phyloP scores from a whole-genome alignment of 2,329 filamentous ascomycete species.

The Colletotrichum tropicale region DNA sequence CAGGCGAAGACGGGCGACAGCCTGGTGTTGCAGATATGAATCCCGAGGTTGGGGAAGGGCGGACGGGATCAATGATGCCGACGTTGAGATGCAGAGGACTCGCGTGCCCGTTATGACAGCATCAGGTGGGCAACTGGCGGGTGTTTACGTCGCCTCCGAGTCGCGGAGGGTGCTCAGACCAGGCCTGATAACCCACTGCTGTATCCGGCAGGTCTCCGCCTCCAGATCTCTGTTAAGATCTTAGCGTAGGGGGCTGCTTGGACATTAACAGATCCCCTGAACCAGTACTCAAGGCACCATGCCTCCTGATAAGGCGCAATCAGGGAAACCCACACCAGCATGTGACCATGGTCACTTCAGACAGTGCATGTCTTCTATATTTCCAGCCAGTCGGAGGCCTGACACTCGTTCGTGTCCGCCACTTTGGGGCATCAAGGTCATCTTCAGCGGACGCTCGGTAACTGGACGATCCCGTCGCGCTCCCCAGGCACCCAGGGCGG shows the following conservation, averaged over 20 bases:
- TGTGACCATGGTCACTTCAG: conserved; percentile 7
- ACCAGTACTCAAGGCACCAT: neutral
- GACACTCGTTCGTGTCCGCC: conserved; percentile 3
- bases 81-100: conserved; percentile 1
- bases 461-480: neutral
- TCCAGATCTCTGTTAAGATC: neutral
- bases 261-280: neutral
- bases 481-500: neutral
- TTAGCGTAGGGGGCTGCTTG: too few species aligned
- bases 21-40: neutral
- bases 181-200: neutral
- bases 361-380: conserved; percentile 10
- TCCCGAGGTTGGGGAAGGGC: neutral
- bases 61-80: conserved; percentile 16
- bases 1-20: neutral
- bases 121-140: conserved; percentile 15
- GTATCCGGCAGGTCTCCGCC: neutral
- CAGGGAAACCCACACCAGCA: conserved; percentile 8
- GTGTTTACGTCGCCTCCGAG: conserved; percentile 16
- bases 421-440: neutral
- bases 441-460: conserved; percentile 13
- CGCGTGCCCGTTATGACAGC: conserved; percentile 16
- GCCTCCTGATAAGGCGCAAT: neutral
- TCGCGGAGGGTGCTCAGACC: conserved; percentile 14
- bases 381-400: neutral